phyloP scores from a whole-genome alignment of 345 rosid genomes.

The Eucalyptus lansdowneana region DNA sequence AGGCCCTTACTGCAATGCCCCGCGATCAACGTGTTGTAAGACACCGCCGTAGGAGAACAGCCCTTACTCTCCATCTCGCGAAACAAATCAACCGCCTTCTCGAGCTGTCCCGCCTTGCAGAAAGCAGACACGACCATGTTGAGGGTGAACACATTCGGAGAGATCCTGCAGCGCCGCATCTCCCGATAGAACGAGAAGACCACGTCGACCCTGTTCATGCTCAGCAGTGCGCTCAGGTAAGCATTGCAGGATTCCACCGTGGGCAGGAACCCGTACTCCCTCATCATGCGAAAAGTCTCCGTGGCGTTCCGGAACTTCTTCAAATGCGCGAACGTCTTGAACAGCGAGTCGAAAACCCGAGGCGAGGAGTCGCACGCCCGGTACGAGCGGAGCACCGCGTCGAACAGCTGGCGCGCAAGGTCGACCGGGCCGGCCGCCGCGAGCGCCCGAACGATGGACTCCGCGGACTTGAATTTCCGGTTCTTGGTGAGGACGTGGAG shows the following conservation, averaged over 20 bases:
- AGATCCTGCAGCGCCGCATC: constrained; percentile 56
- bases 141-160: constrained; percentile 63
- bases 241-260: constrained; percentile 73
- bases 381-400: constrained; percentile 45
- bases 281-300: constrained; percentile 46
- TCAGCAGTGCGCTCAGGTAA: constrained; percentile 56
- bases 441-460: constrained; percentile 31
- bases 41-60: constrained; percentile 26
- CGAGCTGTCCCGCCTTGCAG: constrained; percentile 53
- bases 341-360: constrained; percentile 61
- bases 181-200: constrained; percentile 50
- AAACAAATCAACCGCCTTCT: constrained; percentile 46
- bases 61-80: constrained; percentile 43
- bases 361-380: constrained; percentile 69
- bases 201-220: constrained; percentile 43
- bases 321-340: constrained; percentile 54
- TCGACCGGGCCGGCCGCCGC: constrained; percentile 6
- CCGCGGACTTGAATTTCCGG: constrained; percentile 64
- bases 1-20: constrained; percentile 63
- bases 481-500: constrained; percentile 63
- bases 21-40: constrained; percentile 66
- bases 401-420: constrained; percentile 47
- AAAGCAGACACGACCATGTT: constrained; percentile 57
- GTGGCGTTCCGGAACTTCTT: constrained; percentile 67
- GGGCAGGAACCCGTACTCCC: constrained; percentile 56